Conservation (phyloP, 129 eudicot species). For the Chrysanthemum makinoi region DNA sequence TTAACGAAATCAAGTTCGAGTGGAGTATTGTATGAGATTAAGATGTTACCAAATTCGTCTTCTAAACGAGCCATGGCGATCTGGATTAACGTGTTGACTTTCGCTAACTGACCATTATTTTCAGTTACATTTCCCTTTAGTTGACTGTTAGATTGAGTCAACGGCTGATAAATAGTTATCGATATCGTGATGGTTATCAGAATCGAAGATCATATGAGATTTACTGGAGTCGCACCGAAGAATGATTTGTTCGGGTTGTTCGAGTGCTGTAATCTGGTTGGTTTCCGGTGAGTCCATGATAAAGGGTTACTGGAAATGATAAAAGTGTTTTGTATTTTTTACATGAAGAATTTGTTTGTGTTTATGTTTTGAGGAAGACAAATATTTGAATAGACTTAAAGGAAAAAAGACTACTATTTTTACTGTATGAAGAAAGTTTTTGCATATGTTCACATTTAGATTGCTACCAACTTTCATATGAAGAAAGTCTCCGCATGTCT, state of each 20-base stretch:
- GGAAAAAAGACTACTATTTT: neutral
- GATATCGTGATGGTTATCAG: conserved; percentile 53
- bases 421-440: neutral
- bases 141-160: conserved; percentile 39
- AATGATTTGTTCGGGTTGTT: conserved; percentile 62
- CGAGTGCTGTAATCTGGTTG: conserved; percentile 27
- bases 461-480: no score
- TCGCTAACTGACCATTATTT: conserved; percentile 24
- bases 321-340: no score
- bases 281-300: conserved; percentile 51
- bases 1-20: conserved; percentile 42
- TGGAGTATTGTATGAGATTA: conserved; percentile 40
- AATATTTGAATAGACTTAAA: neutral
- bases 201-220: conserved; percentile 56
- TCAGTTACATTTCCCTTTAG: conserved; percentile 16
- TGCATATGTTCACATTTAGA: conserved; percentile 7
- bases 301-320: neutral
- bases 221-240: conserved; percentile 85
- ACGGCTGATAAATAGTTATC: conserved; percentile 61
- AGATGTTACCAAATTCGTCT: conserved; percentile 74
- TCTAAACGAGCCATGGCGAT: conserved; percentile 77
- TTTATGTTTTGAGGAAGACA: conserved; percentile 8
- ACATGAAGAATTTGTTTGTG: conserved; percentile 10
- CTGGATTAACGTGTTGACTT: conserved; percentile 44
- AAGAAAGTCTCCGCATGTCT: no score